Base-by-base conservation (phyloP, 1,284 basidiomycete genomes). In the Ganoderma resinaceum region DNA sequence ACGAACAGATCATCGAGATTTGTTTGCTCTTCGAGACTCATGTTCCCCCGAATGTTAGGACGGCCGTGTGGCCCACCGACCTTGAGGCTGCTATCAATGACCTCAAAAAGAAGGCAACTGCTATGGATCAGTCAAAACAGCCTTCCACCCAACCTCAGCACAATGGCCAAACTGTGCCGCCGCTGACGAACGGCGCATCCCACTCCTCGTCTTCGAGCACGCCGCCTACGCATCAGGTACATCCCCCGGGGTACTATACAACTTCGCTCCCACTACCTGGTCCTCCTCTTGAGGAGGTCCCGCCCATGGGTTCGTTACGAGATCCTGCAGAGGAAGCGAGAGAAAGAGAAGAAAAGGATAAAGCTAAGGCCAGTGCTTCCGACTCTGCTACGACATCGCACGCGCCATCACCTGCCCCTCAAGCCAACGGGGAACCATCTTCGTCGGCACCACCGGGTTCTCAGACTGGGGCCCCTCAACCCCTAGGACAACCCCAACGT, bases 1-100 rank as follows among this genome's bases (percentile, higher is more conserved):
- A 84, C 40, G 83, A 86, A 59, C 90, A 92, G 79, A 85, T 93
- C 75, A 90, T 93, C 74, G 91, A 93, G 71, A 87, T 93, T 72
- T 92, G 92, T 75, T 83, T 94, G 61, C 84, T 84, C 35, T 89
- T 93, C 72, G 92, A 94, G 73, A 78, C 86, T 11, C 86, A 92
- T 80, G 89, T 87, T 1, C 88, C 91, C 6, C 79, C 83, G 38
- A 86, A 88, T 70, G 77, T 89, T 62, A 87, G 86, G 77, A 83
- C 81, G 64, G 80, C 86, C 31, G 79, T 93, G 77, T 94, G 92
- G 91, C 92, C 92, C 11, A 76, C 81, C 38, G 89, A 93, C 75
- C 82, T 94, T 62, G 83, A 85, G 66, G 85, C 84, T 66, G 89
- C 87, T 60, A 90, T 92, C 72, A 83, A 83, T 58, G 81, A 82